Evolutionary conservation across 2,329 filamentous ascomycete species (phyloP), one percentile per base, ranked within the genome.

Genomic region (Chaetoscypha palmicola): DNA sequence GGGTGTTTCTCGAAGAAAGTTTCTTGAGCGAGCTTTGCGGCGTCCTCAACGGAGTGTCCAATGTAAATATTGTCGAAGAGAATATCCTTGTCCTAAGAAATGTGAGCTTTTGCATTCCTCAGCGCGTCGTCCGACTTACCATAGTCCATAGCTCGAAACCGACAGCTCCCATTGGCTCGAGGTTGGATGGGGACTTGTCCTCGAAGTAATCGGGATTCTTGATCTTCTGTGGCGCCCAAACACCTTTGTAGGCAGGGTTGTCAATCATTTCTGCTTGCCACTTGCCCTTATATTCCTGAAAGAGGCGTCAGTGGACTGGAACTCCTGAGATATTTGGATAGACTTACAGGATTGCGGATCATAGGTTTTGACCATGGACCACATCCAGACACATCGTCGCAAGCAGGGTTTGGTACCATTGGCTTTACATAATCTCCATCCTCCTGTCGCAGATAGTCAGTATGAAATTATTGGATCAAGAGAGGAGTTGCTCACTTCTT

Each of bases 61-160:
- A 98, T 89, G 79, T 97, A 98, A 76, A 98, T 94, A 82, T 98
- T 98, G 80, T 97, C 88, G 62, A 98, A 97, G 61, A 96, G 83
- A 59, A 98, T 97, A 64, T 96, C 86, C 67, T 82, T 94, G 72
- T 96, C 91, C 92, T 98, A n/a, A n/a, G n/a, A n/a, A n/a, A n/a
- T n/a, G n/a, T n/a, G n/a, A n/a, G n/a, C n/a, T n/a, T n/a, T n/a
- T n/a, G n/a, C n/a, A n/a, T n/a, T n/a, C n/a, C n/a, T n/a, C n/a
- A n/a, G n/a, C n/a, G n/a, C n/a, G n/a, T n/a, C n/a, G n/a, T n/a
- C n/a, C n/a, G n/a, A n/a, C n/a, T n/a, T n/a, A n/a, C n/a, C n/a
- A n/a, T n/a, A n/a, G n/a, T n/a, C n/a, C n/a, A n/a, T n/a, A 24
- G 7, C 22, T 23, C 12, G 35, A 58, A 45, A 85, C 84, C 82